Conservation (phyloP, 805 yeast genomes). For the Candida manassasensis region DNA sequence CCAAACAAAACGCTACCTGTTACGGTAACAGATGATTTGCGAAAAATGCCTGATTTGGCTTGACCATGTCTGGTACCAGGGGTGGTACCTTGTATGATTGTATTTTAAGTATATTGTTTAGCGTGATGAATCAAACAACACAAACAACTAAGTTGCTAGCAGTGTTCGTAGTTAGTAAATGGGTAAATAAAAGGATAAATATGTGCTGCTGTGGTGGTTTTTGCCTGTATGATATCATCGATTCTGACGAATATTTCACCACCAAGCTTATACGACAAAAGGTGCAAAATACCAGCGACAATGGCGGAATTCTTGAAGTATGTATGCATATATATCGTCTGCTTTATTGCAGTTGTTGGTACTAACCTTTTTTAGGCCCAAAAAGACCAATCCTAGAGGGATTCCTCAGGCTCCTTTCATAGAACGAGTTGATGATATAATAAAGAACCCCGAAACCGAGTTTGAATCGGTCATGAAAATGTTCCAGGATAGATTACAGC, state of each 20-base stretch:
- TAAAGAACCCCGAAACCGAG: conserved; percentile 59
- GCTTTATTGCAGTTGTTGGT: not conserved
- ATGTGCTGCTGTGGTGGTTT: no score
- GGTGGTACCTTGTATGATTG: no score
- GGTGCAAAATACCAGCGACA: no score
- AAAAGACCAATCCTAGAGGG: conserved; percentile 78
- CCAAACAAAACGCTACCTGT: conserved; percentile 25
- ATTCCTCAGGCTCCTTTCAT: conserved; percentile 96
- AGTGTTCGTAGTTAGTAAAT: no score
- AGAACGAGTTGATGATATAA: conserved; percentile 71
- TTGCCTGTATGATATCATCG: no score
- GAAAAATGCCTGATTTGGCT: no score
- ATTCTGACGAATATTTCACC: not conserved
- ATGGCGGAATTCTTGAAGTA: conserved; percentile 32
- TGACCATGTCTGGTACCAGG: no score
- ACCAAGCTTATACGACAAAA: no score
- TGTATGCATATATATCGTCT: conserved; percentile 9
- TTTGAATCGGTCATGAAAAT: conserved; percentile 65
- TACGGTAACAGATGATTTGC: conserved; percentile 5
- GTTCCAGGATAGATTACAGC: conserved; percentile 84
- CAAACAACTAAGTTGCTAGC: no score
- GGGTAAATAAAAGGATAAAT: no score
- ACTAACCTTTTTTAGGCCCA: conserved; percentile 10
- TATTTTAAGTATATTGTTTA: no score
- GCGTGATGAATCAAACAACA: no score